Percentiles rank a stretch among this genome's conserved stretches.
Conservation (phyloP, 306 rosid species). For the Delonix regia region DNA sequence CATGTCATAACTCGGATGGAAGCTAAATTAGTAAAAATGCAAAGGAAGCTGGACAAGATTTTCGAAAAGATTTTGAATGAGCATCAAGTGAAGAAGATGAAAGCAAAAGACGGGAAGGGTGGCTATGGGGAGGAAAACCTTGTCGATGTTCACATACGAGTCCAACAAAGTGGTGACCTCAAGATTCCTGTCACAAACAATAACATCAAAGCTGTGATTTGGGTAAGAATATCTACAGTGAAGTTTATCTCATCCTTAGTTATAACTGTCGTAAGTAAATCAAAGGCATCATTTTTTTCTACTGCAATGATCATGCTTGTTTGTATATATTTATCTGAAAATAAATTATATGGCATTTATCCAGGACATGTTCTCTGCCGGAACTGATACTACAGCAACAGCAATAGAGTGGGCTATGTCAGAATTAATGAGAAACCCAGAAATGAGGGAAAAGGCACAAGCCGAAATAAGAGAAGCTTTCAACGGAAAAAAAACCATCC, state of each 20-base stretch:
- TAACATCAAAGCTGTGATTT: slow-evolving; percentile 42
- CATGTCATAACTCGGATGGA: slow-evolving; percentile 33
- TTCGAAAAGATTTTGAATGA: slow-evolving; percentile 32
- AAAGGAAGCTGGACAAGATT: slow-evolving; percentile 31
- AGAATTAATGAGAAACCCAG: slow-evolving; percentile 42
- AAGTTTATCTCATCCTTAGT: not conserved
- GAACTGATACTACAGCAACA: slow-evolving; percentile 43
- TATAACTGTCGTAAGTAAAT: too few species aligned
- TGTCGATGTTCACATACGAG: slow-evolving; percentile 38
- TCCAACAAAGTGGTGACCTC: slow-evolving; percentile 29
- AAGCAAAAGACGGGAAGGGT: not conserved
- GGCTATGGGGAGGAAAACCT: slow-evolving; percentile 24
- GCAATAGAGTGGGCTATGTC: slow-evolving; percentile 42
- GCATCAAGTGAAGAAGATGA: not conserved
- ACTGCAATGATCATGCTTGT: too few species aligned
- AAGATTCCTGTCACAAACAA: slow-evolving; percentile 37
- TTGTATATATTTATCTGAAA: not conserved
- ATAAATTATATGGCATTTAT: not conserved
- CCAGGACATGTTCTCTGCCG: slow-evolving; percentile 41
- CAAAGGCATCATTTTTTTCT: too few species aligned
- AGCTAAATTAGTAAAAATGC: slow-evolving; percentile 30
- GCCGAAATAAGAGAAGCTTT: slow-evolving; percentile 38
- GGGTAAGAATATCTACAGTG: slow-evolving; percentile 37
- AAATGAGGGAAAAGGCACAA: slow-evolving; percentile 35
- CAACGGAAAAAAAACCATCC: slow-evolving; percentile 8